Percentiles rank a stretch among this genome's conserved stretches.
Conservation (phyloP, 441 rosid genomes). For the Bruguiera hainesii region DNA sequence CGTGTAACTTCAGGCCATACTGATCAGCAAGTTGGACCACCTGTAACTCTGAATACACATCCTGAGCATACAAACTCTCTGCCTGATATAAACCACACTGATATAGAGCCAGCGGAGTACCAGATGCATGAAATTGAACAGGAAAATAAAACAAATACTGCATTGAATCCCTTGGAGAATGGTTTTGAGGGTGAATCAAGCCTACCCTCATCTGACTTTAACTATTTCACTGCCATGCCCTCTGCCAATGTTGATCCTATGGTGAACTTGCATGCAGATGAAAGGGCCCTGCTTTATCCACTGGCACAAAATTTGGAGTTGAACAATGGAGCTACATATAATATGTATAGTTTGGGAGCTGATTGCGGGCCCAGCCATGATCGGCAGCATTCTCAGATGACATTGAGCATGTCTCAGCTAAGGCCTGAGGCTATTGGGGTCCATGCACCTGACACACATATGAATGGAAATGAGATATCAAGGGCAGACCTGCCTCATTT, state of each 20-base stretch:
- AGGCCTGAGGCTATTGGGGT: constrained; percentile 35
- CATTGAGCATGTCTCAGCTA: constrained; percentile 31
- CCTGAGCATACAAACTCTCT: constrained; percentile 37
- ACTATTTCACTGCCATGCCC: constrained; percentile 44
- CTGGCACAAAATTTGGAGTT: constrained; percentile 38
- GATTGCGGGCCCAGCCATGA: constrained; percentile 44
- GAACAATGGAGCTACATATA: constrained; percentile 41
- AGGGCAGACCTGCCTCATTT: constrained; percentile 38
- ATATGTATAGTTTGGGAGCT: constrained; percentile 43
- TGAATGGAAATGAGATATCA: constrained; percentile 36
- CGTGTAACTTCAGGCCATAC: constrained; percentile 30
- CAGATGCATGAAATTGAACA: constrained; percentile 27
- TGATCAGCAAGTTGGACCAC: constrained; percentile 35
- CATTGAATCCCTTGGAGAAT: constrained; percentile 31
- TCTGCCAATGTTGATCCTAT: constrained; percentile 35
- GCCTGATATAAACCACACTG: constrained; percentile 57
- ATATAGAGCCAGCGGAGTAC: constrained; percentile 38
- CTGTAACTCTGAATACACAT: constrained; percentile 27
- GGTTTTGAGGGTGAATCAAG: constrained; percentile 37
- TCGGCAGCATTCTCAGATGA: constrained; percentile 42
- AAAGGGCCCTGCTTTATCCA: constrained; percentile 47
- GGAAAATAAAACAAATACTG: constrained; percentile 32
- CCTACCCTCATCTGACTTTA: constrained; percentile 33
- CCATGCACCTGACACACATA: constrained; percentile 29
- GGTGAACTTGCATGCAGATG: constrained; percentile 48